phyloP scores from a whole-genome alignment of 257 asterid species.

The Jaltomata sinuosa region DNA sequence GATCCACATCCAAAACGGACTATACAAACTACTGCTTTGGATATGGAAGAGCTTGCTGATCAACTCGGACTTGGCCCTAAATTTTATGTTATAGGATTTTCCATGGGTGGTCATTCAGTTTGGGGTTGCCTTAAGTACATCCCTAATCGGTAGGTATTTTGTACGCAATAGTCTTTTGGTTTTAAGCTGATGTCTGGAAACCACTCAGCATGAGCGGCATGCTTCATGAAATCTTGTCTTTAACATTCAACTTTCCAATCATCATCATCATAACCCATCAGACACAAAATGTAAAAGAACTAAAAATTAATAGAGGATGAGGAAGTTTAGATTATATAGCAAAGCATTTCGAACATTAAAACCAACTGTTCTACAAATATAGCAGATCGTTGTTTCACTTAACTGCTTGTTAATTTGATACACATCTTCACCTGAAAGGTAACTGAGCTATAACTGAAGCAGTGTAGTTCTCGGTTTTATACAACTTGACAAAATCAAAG shows the following conservation, averaged over 20 bases:
- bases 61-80: constrained; percentile 48
- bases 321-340: background rate
- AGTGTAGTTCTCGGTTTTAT: background rate
- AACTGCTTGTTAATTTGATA: too few species aligned
- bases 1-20: constrained; percentile 67
- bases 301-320: background rate
- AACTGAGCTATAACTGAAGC: too few species aligned
- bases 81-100: constrained; percentile 49
- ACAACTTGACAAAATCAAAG: background rate
- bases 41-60: constrained; percentile 70
- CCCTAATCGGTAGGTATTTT: constrained; percentile 37
- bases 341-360: background rate
- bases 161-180: too few species aligned
- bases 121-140: constrained; percentile 83
- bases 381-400: background rate
- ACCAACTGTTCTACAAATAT: background rate
- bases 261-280: background rate
- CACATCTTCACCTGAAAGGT: too few species aligned
- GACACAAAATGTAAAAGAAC: background rate
- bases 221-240: background rate
- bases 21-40: constrained; percentile 38
- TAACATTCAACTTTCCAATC: background rate
- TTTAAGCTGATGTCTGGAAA: background rate
- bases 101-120: constrained; percentile 66
- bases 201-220: background rate